Conservation (phyloP, 345 rosid species). For the Pseudoturritis turrita region DNA sequence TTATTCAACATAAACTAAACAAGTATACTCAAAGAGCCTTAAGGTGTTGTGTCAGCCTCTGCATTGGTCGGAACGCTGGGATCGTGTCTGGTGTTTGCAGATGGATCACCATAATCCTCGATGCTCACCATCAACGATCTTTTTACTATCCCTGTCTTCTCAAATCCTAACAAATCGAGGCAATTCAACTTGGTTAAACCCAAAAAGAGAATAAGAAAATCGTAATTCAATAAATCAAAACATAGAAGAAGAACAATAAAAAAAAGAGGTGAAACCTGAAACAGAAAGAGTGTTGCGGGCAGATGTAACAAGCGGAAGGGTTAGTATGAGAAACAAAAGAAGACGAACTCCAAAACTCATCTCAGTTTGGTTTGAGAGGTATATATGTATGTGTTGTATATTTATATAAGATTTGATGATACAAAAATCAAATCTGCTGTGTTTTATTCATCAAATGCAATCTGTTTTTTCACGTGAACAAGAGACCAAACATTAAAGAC, state of each 20-base stretch:
- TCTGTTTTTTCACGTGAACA: slow-evolving; percentile 15
- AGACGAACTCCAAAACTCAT: slow-evolving; percentile 17
- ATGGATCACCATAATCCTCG: slow-evolving; percentile 33
- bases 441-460: neutral
- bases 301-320: slow-evolving; percentile 23
- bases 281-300: slow-evolving; percentile 1
- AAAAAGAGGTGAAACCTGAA: slow-evolving; percentile 14
- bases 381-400: neutral
- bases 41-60: slow-evolving; percentile 14
- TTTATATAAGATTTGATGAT: slow-evolving; percentile 6
- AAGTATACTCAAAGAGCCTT: neutral
- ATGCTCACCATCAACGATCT: slow-evolving; percentile 5
- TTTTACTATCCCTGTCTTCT: neutral
- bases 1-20: slow-evolving; percentile 6
- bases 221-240: neutral
- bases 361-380: slow-evolving; percentile 8
- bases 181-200: neutral
- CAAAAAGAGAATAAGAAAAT: neutral
- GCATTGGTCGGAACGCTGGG: slow-evolving; percentile 18
- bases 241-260: neutral
- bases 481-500: slow-evolving; percentile 12
- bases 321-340: slow-evolving; percentile 19
- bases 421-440: neutral
- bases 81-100: slow-evolving; percentile 28
- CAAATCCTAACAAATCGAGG: slow-evolving; percentile 8